A percentile compares a stretch with the other conserved stretches of the same genome.
Evolutionary conservation across 1,284 basidiomycete species (phyloP).

Genomic region (Sutorius eximius): DNA sequence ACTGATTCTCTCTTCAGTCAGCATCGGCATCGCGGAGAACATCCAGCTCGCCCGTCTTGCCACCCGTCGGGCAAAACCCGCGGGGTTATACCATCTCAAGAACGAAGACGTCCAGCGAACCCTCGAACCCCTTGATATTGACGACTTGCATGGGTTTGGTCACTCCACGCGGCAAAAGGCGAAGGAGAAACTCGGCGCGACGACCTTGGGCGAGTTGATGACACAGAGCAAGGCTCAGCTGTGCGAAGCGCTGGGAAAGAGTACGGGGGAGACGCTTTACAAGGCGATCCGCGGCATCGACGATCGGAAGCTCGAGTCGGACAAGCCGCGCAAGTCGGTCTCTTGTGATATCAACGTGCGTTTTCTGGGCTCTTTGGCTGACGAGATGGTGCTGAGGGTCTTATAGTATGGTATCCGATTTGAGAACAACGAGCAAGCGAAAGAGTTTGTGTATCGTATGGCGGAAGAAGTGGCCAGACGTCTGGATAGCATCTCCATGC

Average conservation of each 20-base stretch:
- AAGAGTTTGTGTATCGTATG: slow-evolving; percentile 74
- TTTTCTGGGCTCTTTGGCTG: slow-evolving; percentile 11
- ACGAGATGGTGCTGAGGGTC: not conserved
- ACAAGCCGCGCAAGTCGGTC: slow-evolving; percentile 84
- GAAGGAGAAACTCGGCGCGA: slow-evolving; percentile 71
- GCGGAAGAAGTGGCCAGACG: slow-evolving; percentile 75
- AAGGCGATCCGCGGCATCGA: slow-evolving; percentile 86
- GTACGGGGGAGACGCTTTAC: slow-evolving; percentile 82
- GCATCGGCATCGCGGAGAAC: slow-evolving; percentile 90
- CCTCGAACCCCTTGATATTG: slow-evolving; percentile 77
- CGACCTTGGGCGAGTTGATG: slow-evolving; percentile 67
- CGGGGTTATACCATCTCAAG: slow-evolving; percentile 75
- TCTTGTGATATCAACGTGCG: slow-evolving; percentile 90
- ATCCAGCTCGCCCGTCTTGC: slow-evolving; percentile 91
- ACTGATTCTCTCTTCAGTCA: slow-evolving; percentile 50
- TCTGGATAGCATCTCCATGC: slow-evolving; percentile 63
- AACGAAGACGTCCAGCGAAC: slow-evolving; percentile 55
- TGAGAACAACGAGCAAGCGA: slow-evolving; percentile 76
- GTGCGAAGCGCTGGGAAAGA: slow-evolving; percentile 76
- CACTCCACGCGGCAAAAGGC: slow-evolving; percentile 72
- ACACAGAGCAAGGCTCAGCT: slow-evolving; percentile 62
- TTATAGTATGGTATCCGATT: slow-evolving; percentile 93
- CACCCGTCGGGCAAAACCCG: slow-evolving; percentile 89
- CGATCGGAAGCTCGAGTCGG: slow-evolving; percentile 74
- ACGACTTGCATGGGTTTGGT: slow-evolving; percentile 89